Evolutionary conservation across 768 basidiomycete genomes (phyloP).

Genomic region (Pisolithus microcarpus): DNA sequence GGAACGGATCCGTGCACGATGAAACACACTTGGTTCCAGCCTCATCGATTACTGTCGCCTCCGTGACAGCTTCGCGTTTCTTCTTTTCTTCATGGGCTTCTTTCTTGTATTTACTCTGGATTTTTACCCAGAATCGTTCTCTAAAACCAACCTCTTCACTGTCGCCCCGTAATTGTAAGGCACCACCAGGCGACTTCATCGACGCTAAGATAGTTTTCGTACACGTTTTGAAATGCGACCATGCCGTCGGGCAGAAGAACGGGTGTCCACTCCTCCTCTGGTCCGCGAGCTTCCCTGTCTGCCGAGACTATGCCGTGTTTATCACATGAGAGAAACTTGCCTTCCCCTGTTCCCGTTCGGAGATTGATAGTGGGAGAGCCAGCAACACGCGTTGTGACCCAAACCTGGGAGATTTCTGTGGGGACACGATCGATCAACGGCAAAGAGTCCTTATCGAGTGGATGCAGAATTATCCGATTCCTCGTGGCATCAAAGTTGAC

Average conservation of each 20-base stretch:
- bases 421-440: conserved; percentile 62
- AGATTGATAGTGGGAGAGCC: conserved; percentile 81
- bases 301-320: conserved; percentile 77
- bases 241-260: conserved; percentile 76
- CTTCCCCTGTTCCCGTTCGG: conserved; percentile 79
- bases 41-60: conserved; percentile 59
- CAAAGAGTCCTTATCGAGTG: conserved; percentile 55
- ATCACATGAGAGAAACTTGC: conserved; percentile 87
- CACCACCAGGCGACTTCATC: conserved; percentile 85
- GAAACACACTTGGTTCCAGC: conserved; percentile 59
- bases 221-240: conserved; percentile 82
- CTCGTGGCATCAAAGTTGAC: conserved; percentile 76
- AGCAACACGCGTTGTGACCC: conserved; percentile 83
- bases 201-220: conserved; percentile 79
- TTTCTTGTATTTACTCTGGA: conserved; percentile 83
- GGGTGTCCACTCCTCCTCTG: conserved; percentile 92
- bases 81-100: conserved; percentile 76
- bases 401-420: conserved; percentile 80
- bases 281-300: conserved; percentile 82
- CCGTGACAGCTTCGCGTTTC: conserved; percentile 51
- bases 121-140: conserved; percentile 84
- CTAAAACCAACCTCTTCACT: conserved; percentile 78
- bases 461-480: conserved; percentile 58
- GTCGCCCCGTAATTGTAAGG: conserved; percentile 72
- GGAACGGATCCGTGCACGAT: conserved; percentile 1